phyloP scores from a whole-genome alignment of 1,139 yeast species.

The Taphrina deformans region DNA sequence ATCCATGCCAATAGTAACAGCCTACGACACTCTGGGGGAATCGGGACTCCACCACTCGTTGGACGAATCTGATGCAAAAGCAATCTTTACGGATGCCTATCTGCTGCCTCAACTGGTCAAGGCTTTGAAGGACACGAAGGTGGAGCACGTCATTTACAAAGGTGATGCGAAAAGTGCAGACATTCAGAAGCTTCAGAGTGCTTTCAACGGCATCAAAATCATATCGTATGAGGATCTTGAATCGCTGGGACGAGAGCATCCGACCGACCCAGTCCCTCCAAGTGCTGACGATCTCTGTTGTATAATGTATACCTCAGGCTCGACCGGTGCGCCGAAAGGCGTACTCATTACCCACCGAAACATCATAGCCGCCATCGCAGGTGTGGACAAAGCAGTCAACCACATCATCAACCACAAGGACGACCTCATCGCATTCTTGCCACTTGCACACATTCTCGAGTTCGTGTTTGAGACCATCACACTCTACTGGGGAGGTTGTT shows the following conservation, averaged over 20 bases:
- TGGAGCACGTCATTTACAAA: constrained; percentile 70
- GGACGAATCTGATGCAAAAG: constrained; percentile 73
- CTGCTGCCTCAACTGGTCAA: constrained; percentile 64
- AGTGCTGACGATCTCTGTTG: constrained; percentile 76
- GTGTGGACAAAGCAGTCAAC: constrained; percentile 67
- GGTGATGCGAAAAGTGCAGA: constrained; percentile 68
- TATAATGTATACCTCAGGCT: constrained; percentile 98
- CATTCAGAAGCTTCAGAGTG: constrained; percentile 56
- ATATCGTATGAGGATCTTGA: constrained; percentile 66
- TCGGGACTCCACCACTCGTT: constrained; percentile 85
- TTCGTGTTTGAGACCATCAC: constrained; percentile 76
- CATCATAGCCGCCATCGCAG: constrained; percentile 79
- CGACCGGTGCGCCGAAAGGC: constrained; percentile 97
- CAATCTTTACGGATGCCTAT: constrained; percentile 77
- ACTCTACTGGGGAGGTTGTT: constrained; percentile 84
- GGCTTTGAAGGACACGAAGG: constrained; percentile 66
- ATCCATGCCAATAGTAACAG: constrained; percentile 85
- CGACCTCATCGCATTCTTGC: constrained; percentile 81
- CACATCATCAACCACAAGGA: constrained; percentile 55
- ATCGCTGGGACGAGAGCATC: constrained; percentile 59
- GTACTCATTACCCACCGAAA: constrained; percentile 80
- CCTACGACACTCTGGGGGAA: constrained; percentile 95
- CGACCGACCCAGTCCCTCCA: constrained; percentile 53
- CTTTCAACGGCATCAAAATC: constrained; percentile 76
- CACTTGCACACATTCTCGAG: constrained; percentile 95